Percentiles rank a stretch among this genome's conserved stretches.
Evolutionary conservation across 129 eudicot species (phyloP).

Genomic region (Flaveria sonorensis): DNA sequence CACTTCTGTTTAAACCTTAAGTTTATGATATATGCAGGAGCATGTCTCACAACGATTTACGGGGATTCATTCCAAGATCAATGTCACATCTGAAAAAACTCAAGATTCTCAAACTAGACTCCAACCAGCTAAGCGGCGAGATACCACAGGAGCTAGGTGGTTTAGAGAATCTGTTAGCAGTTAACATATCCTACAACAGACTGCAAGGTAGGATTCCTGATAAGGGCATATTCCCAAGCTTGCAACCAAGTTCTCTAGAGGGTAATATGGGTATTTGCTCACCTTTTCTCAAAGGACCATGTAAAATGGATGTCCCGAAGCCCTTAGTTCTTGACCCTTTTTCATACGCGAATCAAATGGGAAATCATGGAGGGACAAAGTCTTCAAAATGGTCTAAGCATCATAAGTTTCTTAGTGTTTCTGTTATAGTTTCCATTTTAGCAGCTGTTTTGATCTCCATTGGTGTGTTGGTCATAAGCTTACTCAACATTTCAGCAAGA

Average conservation of each 20-base stretch:
- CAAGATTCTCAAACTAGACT: constrained; percentile 83
- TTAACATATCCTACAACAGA: constrained; percentile 80
- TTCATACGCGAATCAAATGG: constrained; percentile 53
- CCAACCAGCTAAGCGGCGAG: constrained; percentile 77
- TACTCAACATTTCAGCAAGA: constrained; percentile 77
- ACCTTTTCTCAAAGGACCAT: constrained; percentile 78
- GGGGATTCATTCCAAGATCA: constrained; percentile 71
- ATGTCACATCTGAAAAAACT: constrained; percentile 71
- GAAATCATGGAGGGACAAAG: constrained; percentile 29
- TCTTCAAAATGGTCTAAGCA: constrained; percentile 27
- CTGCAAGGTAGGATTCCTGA: constrained; percentile 81
- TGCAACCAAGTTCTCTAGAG: constrained; percentile 62
- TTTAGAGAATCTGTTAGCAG: constrained; percentile 70
- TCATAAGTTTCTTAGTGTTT: constrained; percentile 76
- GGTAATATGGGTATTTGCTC: constrained; percentile 88
- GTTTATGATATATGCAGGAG: constrained; percentile 54
- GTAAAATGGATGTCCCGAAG: constrained; percentile 73
- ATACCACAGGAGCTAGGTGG: constrained; percentile 79
- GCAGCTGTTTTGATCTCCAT: constrained; percentile 69
- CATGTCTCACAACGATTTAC: constrained; percentile 73
- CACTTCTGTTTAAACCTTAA: neutral
- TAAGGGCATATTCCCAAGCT: constrained; percentile 65
- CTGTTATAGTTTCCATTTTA: constrained; percentile 77
- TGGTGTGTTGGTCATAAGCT: constrained; percentile 70
- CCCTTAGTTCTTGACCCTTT: constrained; percentile 87